These are phyloP conservation scores for Nakazawaea anatomiae DNA, from an alignment of 805 yeast species.

Conservation along the genomic window DNA sequence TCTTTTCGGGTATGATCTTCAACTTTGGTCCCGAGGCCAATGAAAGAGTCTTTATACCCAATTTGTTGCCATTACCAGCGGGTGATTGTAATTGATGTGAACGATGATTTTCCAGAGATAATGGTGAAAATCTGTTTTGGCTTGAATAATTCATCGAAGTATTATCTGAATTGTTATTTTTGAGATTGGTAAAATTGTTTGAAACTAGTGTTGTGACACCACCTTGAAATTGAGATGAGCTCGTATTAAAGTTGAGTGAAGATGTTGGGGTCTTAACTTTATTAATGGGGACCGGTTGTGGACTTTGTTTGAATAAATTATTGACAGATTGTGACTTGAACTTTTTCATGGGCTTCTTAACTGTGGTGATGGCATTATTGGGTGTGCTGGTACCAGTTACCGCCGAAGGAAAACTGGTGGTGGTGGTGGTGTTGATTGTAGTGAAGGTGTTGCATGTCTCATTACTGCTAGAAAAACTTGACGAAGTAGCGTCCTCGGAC, in stretches of 20 bases:
- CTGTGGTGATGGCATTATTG: neutral
- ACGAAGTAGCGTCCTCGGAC: too few species aligned
- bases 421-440: neutral
- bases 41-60: constrained; percentile 9
- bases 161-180: neutral
- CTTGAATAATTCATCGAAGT: neutral
- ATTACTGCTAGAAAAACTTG: neutral
- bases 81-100: neutral
- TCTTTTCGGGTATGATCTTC: constrained; percentile 10
- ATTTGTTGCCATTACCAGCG: neutral
- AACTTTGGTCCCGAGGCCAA: constrained; percentile 8
- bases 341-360: constrained; percentile 13
- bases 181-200: neutral
- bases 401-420: neutral
- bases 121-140: neutral
- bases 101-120: neutral
- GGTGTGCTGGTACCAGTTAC: neutral
- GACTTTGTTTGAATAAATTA: constrained; percentile 17
- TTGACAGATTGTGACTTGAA: constrained; percentile 24
- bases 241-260: neutral
- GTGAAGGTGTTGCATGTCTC: neutral
- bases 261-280: neutral
- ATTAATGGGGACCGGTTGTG: neutral
- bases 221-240: neutral
- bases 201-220: neutral